phyloP scores from a whole-genome alignment of 2,329 filamentous ascomycete genomes.

The Phialocephala sp. region DNA sequence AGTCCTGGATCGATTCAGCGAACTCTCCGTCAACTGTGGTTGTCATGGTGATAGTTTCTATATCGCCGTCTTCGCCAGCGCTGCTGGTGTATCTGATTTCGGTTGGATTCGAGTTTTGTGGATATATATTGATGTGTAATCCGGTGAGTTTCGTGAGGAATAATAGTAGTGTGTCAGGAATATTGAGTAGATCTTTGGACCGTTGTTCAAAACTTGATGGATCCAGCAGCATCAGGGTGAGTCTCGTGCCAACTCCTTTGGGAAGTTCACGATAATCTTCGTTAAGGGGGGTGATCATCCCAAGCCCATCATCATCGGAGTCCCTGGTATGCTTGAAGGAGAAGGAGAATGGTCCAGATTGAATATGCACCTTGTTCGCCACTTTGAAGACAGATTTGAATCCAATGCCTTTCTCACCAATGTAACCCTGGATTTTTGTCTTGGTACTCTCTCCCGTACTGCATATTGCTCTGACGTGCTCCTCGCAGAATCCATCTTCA shows the following conservation, averaged over 20 bases:
- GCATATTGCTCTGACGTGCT: constrained; percentile 54
- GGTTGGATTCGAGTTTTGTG: not conserved
- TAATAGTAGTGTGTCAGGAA: constrained; percentile 21
- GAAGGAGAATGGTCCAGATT: constrained; percentile 42
- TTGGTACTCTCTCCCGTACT: constrained; percentile 54
- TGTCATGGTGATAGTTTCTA: not conserved
- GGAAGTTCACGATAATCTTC: constrained; percentile 15
- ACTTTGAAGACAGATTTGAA: constrained; percentile 47
- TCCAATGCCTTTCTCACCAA: constrained; percentile 47
- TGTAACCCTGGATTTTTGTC: constrained; percentile 36
- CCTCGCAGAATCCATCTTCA: constrained; percentile 52
- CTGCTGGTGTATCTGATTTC: not conserved
- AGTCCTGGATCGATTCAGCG: not conserved
- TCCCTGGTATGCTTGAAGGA: constrained; percentile 26
- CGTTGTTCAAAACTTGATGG: constrained; percentile 13
- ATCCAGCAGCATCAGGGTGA: constrained; percentile 3
- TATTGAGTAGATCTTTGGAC: constrained; percentile 1
- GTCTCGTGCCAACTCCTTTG: not conserved
- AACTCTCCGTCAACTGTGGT: not conserved
- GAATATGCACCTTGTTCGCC: constrained; percentile 46
- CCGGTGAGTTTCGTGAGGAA: constrained; percentile 19
- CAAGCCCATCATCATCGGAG: constrained; percentile 16
- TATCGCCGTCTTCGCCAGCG: not conserved
- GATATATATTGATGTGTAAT: not conserved
- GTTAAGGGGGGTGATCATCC: constrained; percentile 16